These are phyloP conservation scores for Trametes hirsuta DNA, from an alignment of 1,284 basidiomycete species.

Conservation along the genomic window DNA sequence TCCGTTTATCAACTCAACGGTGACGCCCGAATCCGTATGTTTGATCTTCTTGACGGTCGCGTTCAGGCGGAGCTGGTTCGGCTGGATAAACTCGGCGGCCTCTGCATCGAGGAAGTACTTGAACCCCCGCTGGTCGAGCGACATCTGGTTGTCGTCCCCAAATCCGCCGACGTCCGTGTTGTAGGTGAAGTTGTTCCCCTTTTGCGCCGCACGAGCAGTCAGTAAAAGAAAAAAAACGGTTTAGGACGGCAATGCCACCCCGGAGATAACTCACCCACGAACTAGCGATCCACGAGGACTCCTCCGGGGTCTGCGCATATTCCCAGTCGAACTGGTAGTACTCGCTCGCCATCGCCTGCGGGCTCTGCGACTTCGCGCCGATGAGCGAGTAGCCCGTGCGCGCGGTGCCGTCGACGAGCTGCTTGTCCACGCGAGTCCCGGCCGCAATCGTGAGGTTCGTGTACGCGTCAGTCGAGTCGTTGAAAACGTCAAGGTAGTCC, in stretches of 20 bases:
- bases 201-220: neutral
- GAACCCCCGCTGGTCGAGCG: constrained; percentile 64
- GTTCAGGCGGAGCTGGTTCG: constrained; percentile 52
- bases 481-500: constrained; percentile 51
- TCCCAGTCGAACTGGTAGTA: constrained; percentile 61
- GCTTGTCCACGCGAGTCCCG: constrained; percentile 26
- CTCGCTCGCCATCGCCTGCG: constrained; percentile 53
- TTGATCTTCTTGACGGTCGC: constrained; percentile 54
- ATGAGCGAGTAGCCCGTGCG: constrained; percentile 52
- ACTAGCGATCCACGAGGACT: constrained; percentile 64
- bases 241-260: neutral
- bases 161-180: constrained; percentile 58
- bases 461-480: constrained; percentile 46
- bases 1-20: constrained; percentile 50
- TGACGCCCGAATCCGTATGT: constrained; percentile 44
- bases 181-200: constrained; percentile 73
- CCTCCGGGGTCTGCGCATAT: constrained; percentile 58
- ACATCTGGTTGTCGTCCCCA: constrained; percentile 55
- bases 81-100: constrained; percentile 52
- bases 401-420: constrained; percentile 51
- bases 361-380: constrained; percentile 46
- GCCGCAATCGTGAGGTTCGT: constrained; percentile 43
- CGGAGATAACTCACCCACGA: constrained; percentile 49
- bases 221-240: neutral
- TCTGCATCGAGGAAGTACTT: constrained; percentile 57